Conservation (phyloP, 2,329 filamentous ascomycete genomes). For the Aspergillus floridensis region DNA sequence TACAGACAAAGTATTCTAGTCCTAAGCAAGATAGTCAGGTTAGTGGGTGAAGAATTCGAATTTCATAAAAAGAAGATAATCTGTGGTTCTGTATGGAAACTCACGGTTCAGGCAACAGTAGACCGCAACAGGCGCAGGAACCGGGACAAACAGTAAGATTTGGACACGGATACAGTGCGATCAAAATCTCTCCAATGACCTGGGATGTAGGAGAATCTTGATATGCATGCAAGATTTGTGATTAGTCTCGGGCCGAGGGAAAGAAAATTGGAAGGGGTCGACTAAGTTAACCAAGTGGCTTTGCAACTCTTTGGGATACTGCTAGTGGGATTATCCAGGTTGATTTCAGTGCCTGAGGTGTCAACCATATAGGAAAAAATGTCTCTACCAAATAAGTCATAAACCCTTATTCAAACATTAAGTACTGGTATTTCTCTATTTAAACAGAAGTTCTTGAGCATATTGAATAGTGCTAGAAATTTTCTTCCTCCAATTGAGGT, state of each 20-base stretch:
- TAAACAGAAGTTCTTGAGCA: too few relatives aligned
- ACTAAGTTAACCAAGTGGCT: neutral
- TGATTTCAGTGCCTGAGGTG: constrained; percentile 9
- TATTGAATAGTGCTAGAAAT: too few relatives aligned
- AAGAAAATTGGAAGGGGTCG: neutral
- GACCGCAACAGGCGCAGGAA: neutral
- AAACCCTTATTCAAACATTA: neutral
- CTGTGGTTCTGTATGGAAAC: neutral
- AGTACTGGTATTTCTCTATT: too few relatives aligned
- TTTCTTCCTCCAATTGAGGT: too few relatives aligned
- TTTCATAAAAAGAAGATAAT: neutral
- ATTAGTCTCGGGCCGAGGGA: neutral
- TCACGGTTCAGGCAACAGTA: neutral
- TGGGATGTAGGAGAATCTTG: neutral
- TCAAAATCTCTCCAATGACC: neutral
- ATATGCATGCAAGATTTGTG: neutral
- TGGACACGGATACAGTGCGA: too few relatives aligned
- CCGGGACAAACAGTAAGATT: too few relatives aligned
- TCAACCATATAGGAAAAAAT: neutral
- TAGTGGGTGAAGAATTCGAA: too few relatives aligned
- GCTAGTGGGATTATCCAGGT: constrained; percentile 8
- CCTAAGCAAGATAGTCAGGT: too few relatives aligned
- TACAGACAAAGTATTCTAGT: neutral
- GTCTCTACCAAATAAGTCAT: neutral
- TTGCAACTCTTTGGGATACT: constrained; percentile 3